Percentiles rank a stretch among this genome's conserved stretches.
These are phyloP conservation scores for Daedaleopsis nitida DNA, from an alignment of 768 basidiomycete species.

Conservation along the genomic window DNA sequence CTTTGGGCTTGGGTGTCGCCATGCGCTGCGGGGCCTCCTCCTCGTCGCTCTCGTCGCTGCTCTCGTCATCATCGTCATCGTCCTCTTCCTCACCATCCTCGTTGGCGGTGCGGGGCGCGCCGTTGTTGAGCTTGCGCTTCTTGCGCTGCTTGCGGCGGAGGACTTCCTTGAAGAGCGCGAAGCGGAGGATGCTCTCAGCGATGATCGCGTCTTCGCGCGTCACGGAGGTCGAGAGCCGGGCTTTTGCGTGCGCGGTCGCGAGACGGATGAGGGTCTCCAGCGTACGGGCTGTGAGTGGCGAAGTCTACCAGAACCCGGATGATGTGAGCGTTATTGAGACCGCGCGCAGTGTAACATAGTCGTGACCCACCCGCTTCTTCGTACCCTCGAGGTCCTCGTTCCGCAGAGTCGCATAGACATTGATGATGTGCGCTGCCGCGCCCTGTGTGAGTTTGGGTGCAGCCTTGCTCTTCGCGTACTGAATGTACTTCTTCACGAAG, in stretches of 20 bases:
- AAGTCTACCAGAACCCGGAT: slow-evolving; percentile 60
- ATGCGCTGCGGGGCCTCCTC: slow-evolving; percentile 52
- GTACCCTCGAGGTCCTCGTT: slow-evolving; percentile 93
- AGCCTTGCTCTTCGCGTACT: slow-evolving; percentile 90
- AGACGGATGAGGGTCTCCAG: slow-evolving; percentile 98
- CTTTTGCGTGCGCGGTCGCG: slow-evolving; percentile 96
- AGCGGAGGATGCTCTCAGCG: slow-evolving; percentile 94
- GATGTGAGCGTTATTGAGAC: background rate
- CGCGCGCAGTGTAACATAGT: background rate
- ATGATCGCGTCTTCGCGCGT: slow-evolving; percentile 83
- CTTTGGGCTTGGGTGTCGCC: slow-evolving; percentile 39
- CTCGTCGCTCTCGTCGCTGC: slow-evolving; percentile 45
- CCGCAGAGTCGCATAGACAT: slow-evolving; percentile 87
- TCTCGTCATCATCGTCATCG: slow-evolving; percentile 50
- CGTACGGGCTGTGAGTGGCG: slow-evolving; percentile 96
- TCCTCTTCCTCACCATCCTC: slow-evolving; percentile 54
- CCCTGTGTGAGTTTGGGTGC: slow-evolving; percentile 88
- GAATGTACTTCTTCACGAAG: slow-evolving; percentile 98
- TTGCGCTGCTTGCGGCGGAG: slow-evolving; percentile 78
- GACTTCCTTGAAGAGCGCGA: slow-evolving; percentile 97
- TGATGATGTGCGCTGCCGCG: slow-evolving; percentile 92
- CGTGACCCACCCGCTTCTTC: slow-evolving; percentile 70
- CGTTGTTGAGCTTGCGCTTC: slow-evolving; percentile 83
- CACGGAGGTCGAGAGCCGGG: slow-evolving; percentile 84
- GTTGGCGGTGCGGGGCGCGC: slow-evolving; percentile 39